Percentiles rank a stretch among this genome's conserved stretches.
phyloP scores from a whole-genome alignment of 306 rosid genomes.

The Gillenia trifoliata region DNA sequence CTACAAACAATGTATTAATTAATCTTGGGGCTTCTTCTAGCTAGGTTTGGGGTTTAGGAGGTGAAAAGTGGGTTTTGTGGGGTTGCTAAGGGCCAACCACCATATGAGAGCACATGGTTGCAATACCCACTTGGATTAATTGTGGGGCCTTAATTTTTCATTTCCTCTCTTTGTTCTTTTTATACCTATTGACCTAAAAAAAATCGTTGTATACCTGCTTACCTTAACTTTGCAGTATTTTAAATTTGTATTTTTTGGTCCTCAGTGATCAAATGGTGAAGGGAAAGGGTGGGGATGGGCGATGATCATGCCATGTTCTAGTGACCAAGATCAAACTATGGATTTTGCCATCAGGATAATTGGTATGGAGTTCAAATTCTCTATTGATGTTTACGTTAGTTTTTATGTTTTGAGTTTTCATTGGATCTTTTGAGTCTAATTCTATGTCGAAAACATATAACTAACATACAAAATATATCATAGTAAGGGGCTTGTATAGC shows the following conservation, averaged over 20 bases:
- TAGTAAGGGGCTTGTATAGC: background rate
- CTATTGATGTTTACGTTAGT: background rate
- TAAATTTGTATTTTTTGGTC: background rate
- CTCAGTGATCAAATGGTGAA: background rate
- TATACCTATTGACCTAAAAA: too few relatives aligned
- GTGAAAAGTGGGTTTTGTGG: slow-evolving; percentile 13
- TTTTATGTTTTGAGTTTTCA: background rate
- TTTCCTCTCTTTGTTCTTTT: slow-evolving; percentile 1
- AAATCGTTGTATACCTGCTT: background rate
- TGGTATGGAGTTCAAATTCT: background rate
- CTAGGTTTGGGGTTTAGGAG: background rate
- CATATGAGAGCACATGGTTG: slow-evolving; percentile 36
- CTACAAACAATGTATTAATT: background rate
- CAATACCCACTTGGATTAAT: slow-evolving; percentile 21
- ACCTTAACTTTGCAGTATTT: background rate
- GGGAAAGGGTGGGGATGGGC: background rate
- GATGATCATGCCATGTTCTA: background rate
- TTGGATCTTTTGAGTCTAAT: too few relatives aligned
- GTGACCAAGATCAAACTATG: background rate
- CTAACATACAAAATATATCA: too few relatives aligned
- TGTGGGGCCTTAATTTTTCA: slow-evolving; percentile 16
- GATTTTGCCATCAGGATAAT: background rate
- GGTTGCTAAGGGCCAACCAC: slow-evolving; percentile 22
- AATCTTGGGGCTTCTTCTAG: background rate
- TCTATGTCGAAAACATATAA: background rate